Evolutionary conservation across 805 yeast genomes (phyloP).

Genomic region (Zygoascus ofunaensis): DNA sequence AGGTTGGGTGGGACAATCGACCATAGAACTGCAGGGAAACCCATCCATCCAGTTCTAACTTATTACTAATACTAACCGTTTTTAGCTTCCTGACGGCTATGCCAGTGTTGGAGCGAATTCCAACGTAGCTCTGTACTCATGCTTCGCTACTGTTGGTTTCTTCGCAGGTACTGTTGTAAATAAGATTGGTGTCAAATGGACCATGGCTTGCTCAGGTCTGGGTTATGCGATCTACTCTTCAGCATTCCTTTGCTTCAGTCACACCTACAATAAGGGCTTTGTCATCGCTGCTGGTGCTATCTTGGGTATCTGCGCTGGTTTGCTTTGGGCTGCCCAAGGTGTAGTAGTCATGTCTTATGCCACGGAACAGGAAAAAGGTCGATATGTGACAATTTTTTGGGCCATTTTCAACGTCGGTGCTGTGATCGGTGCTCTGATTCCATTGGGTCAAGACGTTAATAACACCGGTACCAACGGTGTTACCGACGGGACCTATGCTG

Average conservation of each 20-base stretch:
- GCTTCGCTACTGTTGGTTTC: constrained; percentile 50
- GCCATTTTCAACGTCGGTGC: constrained; percentile 53
- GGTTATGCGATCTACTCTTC: constrained; percentile 41
- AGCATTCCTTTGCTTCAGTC: constrained; percentile 37
- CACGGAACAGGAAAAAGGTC: constrained; percentile 43
- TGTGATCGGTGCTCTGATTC: constrained; percentile 49
- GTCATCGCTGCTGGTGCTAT: constrained; percentile 49
- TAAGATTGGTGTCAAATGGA: constrained; percentile 37
- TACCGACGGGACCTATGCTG: constrained; percentile 44
- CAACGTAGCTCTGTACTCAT: constrained; percentile 43
- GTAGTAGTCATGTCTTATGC: constrained; percentile 51
- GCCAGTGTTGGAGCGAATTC: constrained; percentile 37
- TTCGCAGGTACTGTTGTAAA: constrained; percentile 49
- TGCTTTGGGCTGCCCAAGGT: constrained; percentile 54
- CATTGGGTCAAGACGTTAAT: constrained; percentile 45
- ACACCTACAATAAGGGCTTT: constrained; percentile 41
- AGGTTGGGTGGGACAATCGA: too few relatives aligned
- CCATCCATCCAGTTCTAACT: too few relatives aligned
- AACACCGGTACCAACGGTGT: constrained; percentile 23
- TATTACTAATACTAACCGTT: too few relatives aligned
- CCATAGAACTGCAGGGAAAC: too few relatives aligned
- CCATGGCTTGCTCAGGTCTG: constrained; percentile 36
- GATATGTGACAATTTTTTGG: constrained; percentile 49
- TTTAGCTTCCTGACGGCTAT: constrained; percentile 12
- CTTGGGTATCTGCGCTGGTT: constrained; percentile 47